Base-by-base conservation (phyloP, 2,329 filamentous ascomycete species). In the Aspergillus oerlinghausenensis region DNA sequence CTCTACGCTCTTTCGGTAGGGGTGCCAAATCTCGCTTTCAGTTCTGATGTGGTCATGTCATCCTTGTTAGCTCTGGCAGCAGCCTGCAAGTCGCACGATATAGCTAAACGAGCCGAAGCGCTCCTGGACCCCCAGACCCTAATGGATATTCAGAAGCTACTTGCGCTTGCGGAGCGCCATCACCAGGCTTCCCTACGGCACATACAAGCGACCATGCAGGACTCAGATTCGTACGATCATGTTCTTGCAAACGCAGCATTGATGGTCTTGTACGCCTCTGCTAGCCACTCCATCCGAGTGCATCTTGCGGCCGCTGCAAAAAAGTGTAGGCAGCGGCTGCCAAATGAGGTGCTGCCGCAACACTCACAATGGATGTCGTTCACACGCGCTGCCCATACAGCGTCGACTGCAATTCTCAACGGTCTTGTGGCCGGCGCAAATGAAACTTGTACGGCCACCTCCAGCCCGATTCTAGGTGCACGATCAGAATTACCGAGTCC, bases 11-110 rank as follows among this genome's bases (percentile, higher is more conserved):
- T 79, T 1, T 71, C 75, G 10, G 67, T 78, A 6, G 73, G 76
- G 0, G 73, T 79, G 28, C 77, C 77, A 0, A 77, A 73, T 19
- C 63, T 79, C 0, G 77, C 77, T 0, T 73, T 77, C 49, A 62
- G 65, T 5, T 74, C 70, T 56, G 70, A 67, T 10, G 67, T 72
- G 1, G 69, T 79, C 2, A 77, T 79, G 75, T 70, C 67, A 40
- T 78, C 77, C 0, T 66, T 79, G 4, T 63, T 79, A 0, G 75
- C 77, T 1, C 62, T 79, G 2, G 72, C 76, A 0, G 76, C 76
- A 1, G 69, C 73, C 1, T 75, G 75, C 58, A 73, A 74, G 58
- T 75, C 70, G 11, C 67, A 71, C n/a, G 55, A 62, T 53, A 50
- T 64, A 3, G 60, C 58, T 7, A 60, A 57, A 8, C 45, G 47